These are phyloP conservation scores for Wallacemonas collosoma DNA, from an alignment of 208 protist genomes.

Conservation along the genomic window DNA sequence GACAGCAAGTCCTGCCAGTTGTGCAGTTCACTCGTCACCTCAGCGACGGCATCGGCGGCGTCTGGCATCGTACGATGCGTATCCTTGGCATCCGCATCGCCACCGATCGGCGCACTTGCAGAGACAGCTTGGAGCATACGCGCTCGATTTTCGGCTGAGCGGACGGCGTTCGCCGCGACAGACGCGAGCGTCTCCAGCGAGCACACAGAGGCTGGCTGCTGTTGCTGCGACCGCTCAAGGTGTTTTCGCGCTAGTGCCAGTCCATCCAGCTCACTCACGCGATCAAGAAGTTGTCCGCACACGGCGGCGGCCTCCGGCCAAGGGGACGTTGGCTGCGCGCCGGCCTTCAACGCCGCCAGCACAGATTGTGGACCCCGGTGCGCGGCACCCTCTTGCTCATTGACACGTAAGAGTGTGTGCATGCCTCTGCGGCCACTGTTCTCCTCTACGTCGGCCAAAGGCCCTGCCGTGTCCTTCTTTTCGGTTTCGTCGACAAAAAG, in stretches of 20 bases:
- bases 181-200: conserved; percentile 2
- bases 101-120: no score
- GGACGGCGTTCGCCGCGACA: background rate
- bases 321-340: conserved; percentile 18
- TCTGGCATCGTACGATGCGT: no score
- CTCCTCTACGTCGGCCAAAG: no score
- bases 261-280: background rate
- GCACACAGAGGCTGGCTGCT: background rate
- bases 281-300: conserved; percentile 29
- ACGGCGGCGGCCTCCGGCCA: conserved; percentile 32
- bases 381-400: background rate
- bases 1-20: conserved; percentile 7
- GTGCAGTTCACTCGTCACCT: background rate
- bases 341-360: conserved; percentile 22
- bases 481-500: no score
- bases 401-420: no score
- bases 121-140: background rate
- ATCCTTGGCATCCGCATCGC: no score
- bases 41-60: background rate
- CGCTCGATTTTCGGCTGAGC: background rate
- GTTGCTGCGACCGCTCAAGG: background rate
- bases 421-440: no score
- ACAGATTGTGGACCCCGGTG: conserved; percentile 16
- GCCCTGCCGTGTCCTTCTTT: no score
- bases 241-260: background rate